Conservation (phyloP, 345 rosid genomes). For the Citrus australasica region DNA sequence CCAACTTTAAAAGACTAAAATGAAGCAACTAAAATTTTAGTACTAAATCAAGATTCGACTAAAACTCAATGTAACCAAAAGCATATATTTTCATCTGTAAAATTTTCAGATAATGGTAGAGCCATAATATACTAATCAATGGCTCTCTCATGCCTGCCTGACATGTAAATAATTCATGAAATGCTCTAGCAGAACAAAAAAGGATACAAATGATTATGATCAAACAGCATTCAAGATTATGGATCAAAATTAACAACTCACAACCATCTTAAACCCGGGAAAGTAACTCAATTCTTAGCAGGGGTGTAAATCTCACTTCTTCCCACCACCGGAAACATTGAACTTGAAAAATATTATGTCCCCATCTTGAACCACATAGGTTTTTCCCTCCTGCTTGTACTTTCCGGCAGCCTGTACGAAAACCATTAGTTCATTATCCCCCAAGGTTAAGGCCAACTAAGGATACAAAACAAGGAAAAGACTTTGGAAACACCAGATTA, state of each 20-base stretch:
- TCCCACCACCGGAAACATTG: conserved; percentile 95
- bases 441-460: not conserved
- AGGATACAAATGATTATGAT: conserved; percentile 3
- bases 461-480: not conserved
- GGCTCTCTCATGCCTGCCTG: not conserved
- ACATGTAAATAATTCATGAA: not conserved
- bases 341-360: conserved; percentile 96
- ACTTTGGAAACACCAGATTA: not conserved
- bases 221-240: not conserved
- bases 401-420: conserved; percentile 78
- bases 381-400: conserved; percentile 93
- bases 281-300: not conserved
- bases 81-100: not conserved
- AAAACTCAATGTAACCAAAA: not conserved
- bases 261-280: not conserved
- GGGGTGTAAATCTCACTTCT: conserved; percentile 53
- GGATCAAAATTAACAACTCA: conserved; percentile 6
- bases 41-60: not conserved
- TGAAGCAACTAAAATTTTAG: not conserved
- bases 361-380: conserved; percentile 90
- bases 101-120: not conserved
- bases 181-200: not conserved
- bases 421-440: not conserved
- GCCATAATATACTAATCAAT: not conserved
- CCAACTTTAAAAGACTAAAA: not conserved